phyloP scores from a whole-genome alignment of 371 early-diverging fungal genomes.

The Mucor irregularis region DNA sequence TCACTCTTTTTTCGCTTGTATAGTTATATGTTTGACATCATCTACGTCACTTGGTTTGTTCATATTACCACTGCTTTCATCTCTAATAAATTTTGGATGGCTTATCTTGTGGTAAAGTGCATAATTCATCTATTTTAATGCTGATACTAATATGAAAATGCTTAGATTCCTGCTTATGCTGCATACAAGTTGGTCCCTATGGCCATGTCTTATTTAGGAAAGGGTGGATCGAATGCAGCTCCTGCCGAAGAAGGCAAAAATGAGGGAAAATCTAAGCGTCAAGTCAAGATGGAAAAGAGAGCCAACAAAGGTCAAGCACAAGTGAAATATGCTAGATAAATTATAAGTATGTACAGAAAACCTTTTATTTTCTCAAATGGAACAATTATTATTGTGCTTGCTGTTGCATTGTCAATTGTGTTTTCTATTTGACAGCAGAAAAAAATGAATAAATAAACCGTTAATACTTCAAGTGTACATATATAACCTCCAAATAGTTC shows the following conservation, averaged over 20 bases:
- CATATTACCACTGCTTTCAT: slow-evolving; percentile 69
- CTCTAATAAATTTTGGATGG: slow-evolving; percentile 70
- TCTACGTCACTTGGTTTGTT: slow-evolving; percentile 82
- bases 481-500: background rate
- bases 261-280: slow-evolving; percentile 59
- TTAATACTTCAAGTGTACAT: background rate
- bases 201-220: slow-evolving; percentile 52
- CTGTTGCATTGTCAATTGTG: slow-evolving; percentile 35
- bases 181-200: slow-evolving; percentile 59
- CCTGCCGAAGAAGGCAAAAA: slow-evolving; percentile 12
- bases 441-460: background rate
- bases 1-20: background rate
- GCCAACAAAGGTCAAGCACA: slow-evolving; percentile 47
- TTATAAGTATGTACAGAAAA: background rate
- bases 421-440: slow-evolving; percentile 26
- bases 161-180: slow-evolving; percentile 66
- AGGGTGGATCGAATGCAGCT: slow-evolving; percentile 2
- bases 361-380: no score
- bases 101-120: slow-evolving; percentile 59
- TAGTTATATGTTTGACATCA: slow-evolving; percentile 83
- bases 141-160: no score
- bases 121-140: background rate
- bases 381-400: slow-evolving; percentile 12
- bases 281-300: slow-evolving; percentile 62
- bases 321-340: slow-evolving; percentile 41